A percentile compares a stretch with the other conserved stretches of the same genome.
Conservation (phyloP, 176 grass and related monocot genomes). For the Avena insularis region DNA sequence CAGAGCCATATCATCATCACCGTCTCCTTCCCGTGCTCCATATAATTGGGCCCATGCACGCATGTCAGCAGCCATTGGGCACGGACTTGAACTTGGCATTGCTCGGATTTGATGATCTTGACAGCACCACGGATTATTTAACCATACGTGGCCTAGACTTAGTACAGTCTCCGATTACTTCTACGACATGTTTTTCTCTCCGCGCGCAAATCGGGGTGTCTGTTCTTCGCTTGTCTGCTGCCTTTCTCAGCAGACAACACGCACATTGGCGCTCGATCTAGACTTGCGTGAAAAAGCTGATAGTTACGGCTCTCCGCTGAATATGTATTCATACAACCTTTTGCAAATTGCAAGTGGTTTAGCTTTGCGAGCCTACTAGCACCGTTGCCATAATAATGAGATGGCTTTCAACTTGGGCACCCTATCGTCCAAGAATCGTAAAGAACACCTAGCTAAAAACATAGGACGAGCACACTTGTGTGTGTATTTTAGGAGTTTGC, state of each 20-base stretch:
- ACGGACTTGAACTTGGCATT: conserved; percentile 1
- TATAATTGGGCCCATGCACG: conserved; percentile 42
- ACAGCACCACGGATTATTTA: neutral
- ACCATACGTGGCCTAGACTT: neutral
- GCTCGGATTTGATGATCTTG: neutral
- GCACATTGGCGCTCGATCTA: neutral
- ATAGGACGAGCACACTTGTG: neutral
- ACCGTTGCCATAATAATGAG: neutral
- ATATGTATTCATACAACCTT: neutral
- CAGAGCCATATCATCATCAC: neutral
- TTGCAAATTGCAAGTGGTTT: neutral
- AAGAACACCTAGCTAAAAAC: neutral
- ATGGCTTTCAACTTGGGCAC: neutral
- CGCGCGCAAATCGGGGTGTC: neutral
- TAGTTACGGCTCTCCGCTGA: neutral
- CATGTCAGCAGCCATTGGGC: conserved; percentile 18
- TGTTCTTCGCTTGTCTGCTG: neutral
- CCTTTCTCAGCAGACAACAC: neutral
- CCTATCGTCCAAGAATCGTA: conserved; percentile 24
- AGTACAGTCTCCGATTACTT: neutral
- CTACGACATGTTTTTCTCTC: neutral
- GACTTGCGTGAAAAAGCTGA: neutral
- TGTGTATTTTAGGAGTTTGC: neutral
- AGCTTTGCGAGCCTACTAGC: neutral
- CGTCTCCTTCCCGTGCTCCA: neutral